Conservation (phyloP, 2,329 filamentous ascomycete genomes). For the Cryphonectria parasitica region DNA sequence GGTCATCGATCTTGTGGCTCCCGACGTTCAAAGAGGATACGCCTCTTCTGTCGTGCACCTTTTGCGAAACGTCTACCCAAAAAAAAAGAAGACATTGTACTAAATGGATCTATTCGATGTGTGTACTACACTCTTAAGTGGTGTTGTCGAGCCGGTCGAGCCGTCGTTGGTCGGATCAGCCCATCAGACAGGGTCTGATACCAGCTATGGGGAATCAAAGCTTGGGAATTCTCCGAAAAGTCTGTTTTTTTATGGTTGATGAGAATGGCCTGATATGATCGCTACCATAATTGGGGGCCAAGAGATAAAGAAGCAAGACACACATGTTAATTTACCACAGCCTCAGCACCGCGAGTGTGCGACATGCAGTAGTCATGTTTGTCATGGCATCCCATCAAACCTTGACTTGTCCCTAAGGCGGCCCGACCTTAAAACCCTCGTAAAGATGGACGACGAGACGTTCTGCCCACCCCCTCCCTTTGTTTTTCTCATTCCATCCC, state of each 20-base stretch:
- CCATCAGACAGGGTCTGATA: not conserved
- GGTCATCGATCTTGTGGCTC: slow-evolving; percentile 5
- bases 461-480: too few species aligned
- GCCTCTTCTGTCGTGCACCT: not conserved
- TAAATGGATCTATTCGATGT: not conserved
- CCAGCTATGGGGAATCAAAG: not conserved
- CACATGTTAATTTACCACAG: not conserved
- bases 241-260: not conserved
- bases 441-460: not conserved
- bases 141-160: not conserved
- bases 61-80: not conserved
- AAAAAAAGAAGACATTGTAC: not conserved
- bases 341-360: not conserved
- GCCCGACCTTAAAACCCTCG: not conserved
- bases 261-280: not conserved
- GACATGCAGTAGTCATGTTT: slow-evolving; percentile 4
- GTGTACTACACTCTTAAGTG: not conserved
- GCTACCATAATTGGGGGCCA: not conserved
- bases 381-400: not conserved
- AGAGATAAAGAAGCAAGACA: slow-evolving; percentile 3
- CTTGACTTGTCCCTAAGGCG: slow-evolving; percentile 1
- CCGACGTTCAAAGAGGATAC: not conserved
- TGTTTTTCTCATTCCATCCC: not conserved
- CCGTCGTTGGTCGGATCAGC: not conserved
- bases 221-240: slow-evolving; percentile 1